Evolutionary conservation across 805 yeast genomes (phyloP), one percentile per base, ranked within the genome.

Genomic region (Nakazawaea ernobii): DNA sequence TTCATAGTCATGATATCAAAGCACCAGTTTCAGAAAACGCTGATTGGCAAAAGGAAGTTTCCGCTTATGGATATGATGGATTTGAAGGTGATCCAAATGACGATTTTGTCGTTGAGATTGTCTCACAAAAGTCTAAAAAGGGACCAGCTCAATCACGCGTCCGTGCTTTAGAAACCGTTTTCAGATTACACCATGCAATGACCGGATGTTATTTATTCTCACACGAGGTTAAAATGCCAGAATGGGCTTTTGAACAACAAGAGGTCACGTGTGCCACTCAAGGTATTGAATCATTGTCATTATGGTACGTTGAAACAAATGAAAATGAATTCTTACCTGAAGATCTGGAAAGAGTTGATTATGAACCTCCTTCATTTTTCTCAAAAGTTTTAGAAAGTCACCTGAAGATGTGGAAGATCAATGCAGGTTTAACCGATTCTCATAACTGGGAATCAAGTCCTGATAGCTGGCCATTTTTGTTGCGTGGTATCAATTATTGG

Each of bases 401-500:
- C 63, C 61, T 71, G 56, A 74, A 73, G 55, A 86, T 86, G 95
- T 86, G 94, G 94, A 73, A 73, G 52, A 75, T 84, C 55, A 86
- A 86, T 70, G 74, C 69, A 47, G 84, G 85, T 36, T 72, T 86
- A 60, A 82, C 84, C 38, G 76, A 77, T 29, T 75, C 82, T 56
- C 95, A 86, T 60, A 68, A 71, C 53, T 86, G 79, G 73, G 88
- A 85, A 66, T 83, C 91, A 6, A 59, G 70, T 49, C 95, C 95
- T 48, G 66, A 67, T 47, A 72, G 80, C 26, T 86, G 95, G 95
- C 91, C 94, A 48, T 67, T 82, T 29, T 70, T 86, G 51, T 58
- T 68, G 42, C 79, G 95, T 67, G 95, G 95, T 66, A 86, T 86
- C 58, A 83, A 84, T 62, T 86, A 86, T 68, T 86, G 95, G 95